phyloP scores from a whole-genome alignment of 305 asterid species.

The Fraxinus dipetala region DNA sequence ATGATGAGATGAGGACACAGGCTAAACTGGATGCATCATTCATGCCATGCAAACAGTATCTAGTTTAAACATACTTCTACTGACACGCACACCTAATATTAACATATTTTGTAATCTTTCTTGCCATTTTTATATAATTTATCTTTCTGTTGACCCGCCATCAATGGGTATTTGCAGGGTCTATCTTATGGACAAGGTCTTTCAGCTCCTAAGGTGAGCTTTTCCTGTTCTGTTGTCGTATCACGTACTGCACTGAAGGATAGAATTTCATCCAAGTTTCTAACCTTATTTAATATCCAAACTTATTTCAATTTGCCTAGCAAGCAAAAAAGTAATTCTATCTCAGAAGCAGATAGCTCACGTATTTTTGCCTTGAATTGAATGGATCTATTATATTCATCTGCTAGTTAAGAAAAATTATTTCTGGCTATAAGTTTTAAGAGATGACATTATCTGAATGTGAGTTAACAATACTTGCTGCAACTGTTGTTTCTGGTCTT shows the following conservation, averaged over 20 bases:
- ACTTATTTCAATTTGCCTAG: background rate
- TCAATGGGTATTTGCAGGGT: slow-evolving; percentile 48
- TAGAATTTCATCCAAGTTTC: background rate
- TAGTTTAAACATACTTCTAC: background rate
- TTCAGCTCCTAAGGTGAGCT: slow-evolving; percentile 58
- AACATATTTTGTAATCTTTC: background rate
- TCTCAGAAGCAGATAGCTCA: background rate
- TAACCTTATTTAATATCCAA: slow-evolving; percentile 1
- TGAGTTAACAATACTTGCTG: background rate
- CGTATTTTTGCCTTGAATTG: background rate
- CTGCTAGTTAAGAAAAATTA: background rate
- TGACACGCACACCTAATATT: background rate
- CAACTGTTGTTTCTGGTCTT: background rate
- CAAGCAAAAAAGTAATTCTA: background rate
- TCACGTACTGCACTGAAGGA: background rate
- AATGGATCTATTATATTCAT: background rate
- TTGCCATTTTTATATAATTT: slow-evolving; percentile 1
- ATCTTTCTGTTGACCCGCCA: slow-evolving; percentile 16
- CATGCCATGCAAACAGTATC: slow-evolving; percentile 7
- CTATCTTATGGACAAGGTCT: slow-evolving; percentile 56
- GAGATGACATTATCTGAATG: background rate
- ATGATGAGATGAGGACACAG: slow-evolving; percentile 11
- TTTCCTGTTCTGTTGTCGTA: slow-evolving; percentile 1
- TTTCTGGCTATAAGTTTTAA: background rate
- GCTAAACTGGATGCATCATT: slow-evolving; percentile 3